These are phyloP conservation scores for Parascedosporium putredinis DNA, from an alignment of 2,329 filamentous ascomycete species.

Conservation along the genomic window DNA sequence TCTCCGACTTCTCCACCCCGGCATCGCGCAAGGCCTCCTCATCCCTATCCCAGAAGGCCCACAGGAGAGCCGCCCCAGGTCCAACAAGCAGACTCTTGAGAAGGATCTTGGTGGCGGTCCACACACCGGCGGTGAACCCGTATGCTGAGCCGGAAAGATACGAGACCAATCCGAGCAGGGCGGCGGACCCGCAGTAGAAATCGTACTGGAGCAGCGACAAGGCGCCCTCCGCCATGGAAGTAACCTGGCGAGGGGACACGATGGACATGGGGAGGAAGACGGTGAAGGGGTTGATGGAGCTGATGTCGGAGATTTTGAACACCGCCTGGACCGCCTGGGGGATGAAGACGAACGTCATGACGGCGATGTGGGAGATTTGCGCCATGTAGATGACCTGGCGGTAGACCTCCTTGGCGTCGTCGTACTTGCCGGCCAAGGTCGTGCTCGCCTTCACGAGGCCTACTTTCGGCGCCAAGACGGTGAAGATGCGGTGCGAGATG, in stretches of 20 bases:
- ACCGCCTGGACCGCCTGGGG: background rate
- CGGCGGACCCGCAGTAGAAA: slow-evolving; percentile 13
- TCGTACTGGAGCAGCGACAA: slow-evolving; percentile 16
- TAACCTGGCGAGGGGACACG: background rate
- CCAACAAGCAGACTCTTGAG: slow-evolving; percentile 11
- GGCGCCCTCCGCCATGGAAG: slow-evolving; percentile 9
- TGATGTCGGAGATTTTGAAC: background rate
- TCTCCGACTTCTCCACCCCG: slow-evolving; percentile 1
- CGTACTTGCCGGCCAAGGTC: background rate
- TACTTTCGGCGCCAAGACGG: background rate
- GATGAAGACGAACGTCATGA: slow-evolving; percentile 8
- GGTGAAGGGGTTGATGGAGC: slow-evolving; percentile 3
- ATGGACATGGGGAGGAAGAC: slow-evolving; percentile 13
- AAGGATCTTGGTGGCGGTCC: slow-evolving; percentile 3
- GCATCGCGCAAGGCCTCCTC: slow-evolving; percentile 3
- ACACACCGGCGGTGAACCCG: background rate
- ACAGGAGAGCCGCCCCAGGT: slow-evolving; percentile 13
- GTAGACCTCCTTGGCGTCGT: slow-evolving; percentile 10
- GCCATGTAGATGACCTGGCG: slow-evolving; percentile 6
- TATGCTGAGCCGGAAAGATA: slow-evolving; percentile 10
- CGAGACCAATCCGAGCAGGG: slow-evolving; percentile 8
- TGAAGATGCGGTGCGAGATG: slow-evolving; percentile 9
- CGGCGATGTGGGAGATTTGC: slow-evolving; percentile 6
- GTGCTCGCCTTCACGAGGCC: background rate
- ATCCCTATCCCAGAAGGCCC: slow-evolving; percentile 14